These are phyloP conservation scores for Fagopyrum tataricum DNA, from an alignment of 148 eudicot species.

Conservation along the genomic window DNA sequence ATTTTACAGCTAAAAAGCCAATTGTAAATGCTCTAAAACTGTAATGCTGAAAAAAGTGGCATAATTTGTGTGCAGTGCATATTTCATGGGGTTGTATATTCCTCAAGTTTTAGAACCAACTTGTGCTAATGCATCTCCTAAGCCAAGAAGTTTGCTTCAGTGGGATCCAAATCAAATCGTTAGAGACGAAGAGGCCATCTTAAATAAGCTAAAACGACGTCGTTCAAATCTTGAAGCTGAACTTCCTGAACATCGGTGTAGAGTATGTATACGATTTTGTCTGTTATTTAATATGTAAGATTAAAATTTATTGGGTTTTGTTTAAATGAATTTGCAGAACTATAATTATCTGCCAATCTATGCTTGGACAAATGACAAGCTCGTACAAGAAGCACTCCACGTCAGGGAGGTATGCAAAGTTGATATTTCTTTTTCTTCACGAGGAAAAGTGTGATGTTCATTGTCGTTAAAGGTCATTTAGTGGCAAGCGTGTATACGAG, in stretches of 20 bases:
- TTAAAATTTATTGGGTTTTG: not conserved
- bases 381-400: constrained; percentile 33
- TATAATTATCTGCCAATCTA: constrained; percentile 15
- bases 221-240: not conserved
- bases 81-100: not conserved
- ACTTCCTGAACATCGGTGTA: not conserved
- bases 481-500: too few relatives aligned
- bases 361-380: constrained; percentile 24
- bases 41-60: too few relatives aligned
- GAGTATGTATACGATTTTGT: not conserved
- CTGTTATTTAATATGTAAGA: not conserved
- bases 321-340: constrained; percentile 4
- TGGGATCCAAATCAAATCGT: not conserved
- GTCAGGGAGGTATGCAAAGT: constrained; percentile 23
- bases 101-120: not conserved
- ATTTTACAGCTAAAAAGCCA: too few relatives aligned
- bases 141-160: not conserved
- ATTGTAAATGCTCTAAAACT: too few relatives aligned
- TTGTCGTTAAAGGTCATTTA: too few relatives aligned
- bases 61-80: not conserved
- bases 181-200: not conserved
- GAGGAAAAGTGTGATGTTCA: too few relatives aligned
- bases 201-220: not conserved
- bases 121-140: not conserved
- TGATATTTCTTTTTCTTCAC: not conserved